A percentile compares a stretch with the other conserved stretches of the same genome.
These are phyloP conservation scores for Hygrocybe punicea DNA, from an alignment of 768 basidiomycete genomes.

Conservation along the genomic window DNA sequence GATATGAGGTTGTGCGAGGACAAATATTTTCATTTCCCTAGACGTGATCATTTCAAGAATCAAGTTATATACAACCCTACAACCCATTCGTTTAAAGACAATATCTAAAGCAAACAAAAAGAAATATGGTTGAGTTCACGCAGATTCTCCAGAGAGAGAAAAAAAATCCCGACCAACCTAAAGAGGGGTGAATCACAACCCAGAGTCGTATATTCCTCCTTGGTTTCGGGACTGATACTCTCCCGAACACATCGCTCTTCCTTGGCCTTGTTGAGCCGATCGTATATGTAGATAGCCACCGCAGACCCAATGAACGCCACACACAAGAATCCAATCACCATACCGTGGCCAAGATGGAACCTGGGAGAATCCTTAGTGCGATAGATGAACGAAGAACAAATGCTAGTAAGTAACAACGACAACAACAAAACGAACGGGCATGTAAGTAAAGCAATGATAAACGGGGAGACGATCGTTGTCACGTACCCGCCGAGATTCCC, in stretches of 20 bases:
- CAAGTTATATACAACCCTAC: too few relatives aligned
- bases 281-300: constrained; percentile 50
- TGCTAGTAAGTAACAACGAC: constrained; percentile 28
- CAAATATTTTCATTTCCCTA: too few relatives aligned
- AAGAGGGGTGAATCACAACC: constrained; percentile 57
- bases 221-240: constrained; percentile 40
- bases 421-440: neutral
- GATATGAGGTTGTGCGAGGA: too few relatives aligned
- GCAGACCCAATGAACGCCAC: constrained; percentile 40
- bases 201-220: constrained; percentile 44
- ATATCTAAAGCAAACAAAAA: too few relatives aligned
- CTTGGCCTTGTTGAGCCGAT: constrained; percentile 48
- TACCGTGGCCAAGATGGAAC: constrained; percentile 40
- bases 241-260: constrained; percentile 42
- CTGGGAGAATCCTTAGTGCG: constrained; percentile 33
- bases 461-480: neutral
- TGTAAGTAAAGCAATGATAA: neutral
- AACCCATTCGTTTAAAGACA: too few relatives aligned
- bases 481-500: constrained; percentile 51
- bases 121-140: too few relatives aligned
- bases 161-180: too few relatives aligned
- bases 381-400: constrained; percentile 41
- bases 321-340: constrained; percentile 29
- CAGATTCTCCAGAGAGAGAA: too few relatives aligned
- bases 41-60: too few relatives aligned